These are phyloP conservation scores for Sporothrix sp. DNA, from an alignment of 2,329 filamentous ascomycete species.

Conservation along the genomic window DNA sequence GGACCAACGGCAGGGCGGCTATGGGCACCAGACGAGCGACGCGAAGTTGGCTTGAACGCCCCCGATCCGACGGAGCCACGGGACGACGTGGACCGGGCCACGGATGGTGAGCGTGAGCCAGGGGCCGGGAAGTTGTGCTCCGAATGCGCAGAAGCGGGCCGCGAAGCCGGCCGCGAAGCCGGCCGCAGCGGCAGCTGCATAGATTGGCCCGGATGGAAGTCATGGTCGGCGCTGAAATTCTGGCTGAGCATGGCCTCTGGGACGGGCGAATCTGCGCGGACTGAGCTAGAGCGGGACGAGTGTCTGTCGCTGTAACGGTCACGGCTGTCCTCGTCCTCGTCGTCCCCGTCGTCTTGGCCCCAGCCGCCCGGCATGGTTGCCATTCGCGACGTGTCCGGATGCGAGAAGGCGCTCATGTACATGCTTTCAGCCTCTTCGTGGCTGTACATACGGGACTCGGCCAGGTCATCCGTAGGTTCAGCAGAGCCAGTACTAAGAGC, in stretches of 20 bases:
- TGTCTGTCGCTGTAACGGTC: neutral
- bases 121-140: neutral
- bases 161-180: neutral
- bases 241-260: neutral
- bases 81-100: neutral
- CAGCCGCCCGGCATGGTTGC: constrained; percentile 43
- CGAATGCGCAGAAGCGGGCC: too few species aligned
- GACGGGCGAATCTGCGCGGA: neutral
- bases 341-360: constrained; percentile 26
- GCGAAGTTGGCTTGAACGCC: neutral
- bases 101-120: neutral
- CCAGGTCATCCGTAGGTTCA: constrained; percentile 39
- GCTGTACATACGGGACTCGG: constrained; percentile 60
- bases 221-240: neutral
- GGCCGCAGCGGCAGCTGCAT: neutral
- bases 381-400: constrained; percentile 27
- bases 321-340: neutral
- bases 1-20: too few species aligned
- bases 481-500: constrained; percentile 24
- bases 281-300: neutral
- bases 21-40: neutral
- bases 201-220: neutral
- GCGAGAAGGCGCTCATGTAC: constrained; percentile 68
- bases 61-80: neutral
- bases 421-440: constrained; percentile 78